Base-by-base conservation (phyloP, 2,329 filamentous ascomycete species). In the Aureobasidium sp. region DNA sequence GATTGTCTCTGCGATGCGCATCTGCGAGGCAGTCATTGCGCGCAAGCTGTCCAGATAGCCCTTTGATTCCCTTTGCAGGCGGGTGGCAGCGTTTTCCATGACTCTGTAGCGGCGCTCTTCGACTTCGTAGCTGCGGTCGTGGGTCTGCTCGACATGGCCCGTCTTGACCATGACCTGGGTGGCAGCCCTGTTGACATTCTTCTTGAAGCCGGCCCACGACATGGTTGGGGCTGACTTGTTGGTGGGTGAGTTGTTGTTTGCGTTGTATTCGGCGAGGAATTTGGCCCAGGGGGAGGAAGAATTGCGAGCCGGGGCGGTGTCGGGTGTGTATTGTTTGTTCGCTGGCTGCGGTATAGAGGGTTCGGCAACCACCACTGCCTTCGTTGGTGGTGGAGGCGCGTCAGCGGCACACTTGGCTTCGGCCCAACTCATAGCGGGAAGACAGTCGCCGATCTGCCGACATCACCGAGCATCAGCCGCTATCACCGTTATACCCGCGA, bases 81-180 rank as follows among this genome's bases (percentile, higher is more conserved):
- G 87, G 69, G 90, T 85, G 31, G 93, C 90, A 17, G 95, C 94
- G 6, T 92, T 86, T 75, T 99, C 94, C 90, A 99, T 96, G 4
- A 93, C 96, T 67, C 90, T 88, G 79, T 96, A 99, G 66, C 94
- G 91, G 73, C 93, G 93, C 69, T 65, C 65, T 75, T 99, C 95
- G 57, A 97, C 93, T 77, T 97, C 94, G 75, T 97, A 99, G 74
- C 97, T 94, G 67, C 95, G 90, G 78, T 99, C 94, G 74, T 93
- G 96, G 27, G 94, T 99, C 78, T 94, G 93, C 77, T 99, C 94
- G 69, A 99, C 95, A 79, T 97, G 94, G 63, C 94, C 90, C 61
- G 92, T 95, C 83, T 99, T 99, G 93, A 99, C 97, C 90, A 99
- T 96, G 64, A 97, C 93, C 86, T 96, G 92, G 78, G 95, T 99